These are phyloP conservation scores for Hypoxylon sp. DNA, from an alignment of 2,329 filamentous ascomycete genomes.

Conservation along the genomic window DNA sequence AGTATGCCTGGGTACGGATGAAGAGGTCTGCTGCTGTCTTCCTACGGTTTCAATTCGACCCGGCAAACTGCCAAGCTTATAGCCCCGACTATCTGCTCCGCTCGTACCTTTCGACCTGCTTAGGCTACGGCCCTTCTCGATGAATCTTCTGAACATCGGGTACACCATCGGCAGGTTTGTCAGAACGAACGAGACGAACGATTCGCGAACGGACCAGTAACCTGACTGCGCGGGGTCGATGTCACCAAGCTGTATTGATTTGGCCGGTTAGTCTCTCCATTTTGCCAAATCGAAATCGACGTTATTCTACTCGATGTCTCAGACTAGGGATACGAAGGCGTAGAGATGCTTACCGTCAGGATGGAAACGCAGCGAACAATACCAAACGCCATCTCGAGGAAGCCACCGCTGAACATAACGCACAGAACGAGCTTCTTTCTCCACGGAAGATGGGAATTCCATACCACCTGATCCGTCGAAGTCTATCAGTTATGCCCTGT, in stretches of 20 bases:
- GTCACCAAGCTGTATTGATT: constrained; percentile 46
- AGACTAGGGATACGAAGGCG: neutral
- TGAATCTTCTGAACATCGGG: constrained; percentile 48
- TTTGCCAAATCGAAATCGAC: neutral
- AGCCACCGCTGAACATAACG: constrained; percentile 62
- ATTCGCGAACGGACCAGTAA: constrained; percentile 57
- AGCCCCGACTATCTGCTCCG: constrained; percentile 24
- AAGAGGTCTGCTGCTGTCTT: constrained; percentile 5
- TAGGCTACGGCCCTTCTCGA: constrained; percentile 42
- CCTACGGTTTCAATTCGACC: constrained; percentile 1
- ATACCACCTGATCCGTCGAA: constrained; percentile 54
- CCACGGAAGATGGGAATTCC: constrained; percentile 58
- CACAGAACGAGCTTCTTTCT: constrained; percentile 59
- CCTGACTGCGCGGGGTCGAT: constrained; percentile 51
- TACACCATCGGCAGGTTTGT: constrained; percentile 58
- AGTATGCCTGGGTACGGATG: constrained; percentile 19
- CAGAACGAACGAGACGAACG: constrained; percentile 56
- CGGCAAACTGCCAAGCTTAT: constrained; percentile 35
- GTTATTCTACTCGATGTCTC: neutral
- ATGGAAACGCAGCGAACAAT: constrained; percentile 63
- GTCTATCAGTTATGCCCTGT: neutral
- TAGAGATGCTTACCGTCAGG: constrained; percentile 50
- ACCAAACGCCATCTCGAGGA: constrained; percentile 64
- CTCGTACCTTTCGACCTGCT: constrained; percentile 23
- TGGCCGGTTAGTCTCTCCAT: neutral